Conservation (phyloP, 768 basidiomycete species). For the Auriculariales sp. region DNA sequence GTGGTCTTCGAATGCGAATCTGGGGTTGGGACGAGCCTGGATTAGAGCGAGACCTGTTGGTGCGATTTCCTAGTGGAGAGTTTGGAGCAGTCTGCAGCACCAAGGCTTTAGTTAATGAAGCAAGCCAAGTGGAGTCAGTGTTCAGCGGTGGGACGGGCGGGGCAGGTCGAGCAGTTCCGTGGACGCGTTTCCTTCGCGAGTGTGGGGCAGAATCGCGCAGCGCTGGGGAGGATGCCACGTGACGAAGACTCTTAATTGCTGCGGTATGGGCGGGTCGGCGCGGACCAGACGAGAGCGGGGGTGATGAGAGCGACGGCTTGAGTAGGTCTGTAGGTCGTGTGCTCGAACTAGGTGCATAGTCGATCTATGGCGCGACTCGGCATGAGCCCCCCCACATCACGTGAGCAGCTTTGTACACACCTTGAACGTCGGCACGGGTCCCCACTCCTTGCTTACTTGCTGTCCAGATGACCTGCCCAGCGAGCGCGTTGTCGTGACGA, state of each 20-base stretch:
- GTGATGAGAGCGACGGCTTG: neutral
- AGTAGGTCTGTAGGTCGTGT: neutral
- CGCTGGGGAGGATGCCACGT: neutral
- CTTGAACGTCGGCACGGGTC: conserved; percentile 1
- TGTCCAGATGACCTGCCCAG: neutral
- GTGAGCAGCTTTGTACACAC: conserved; percentile 1
- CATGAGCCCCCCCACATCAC: neutral
- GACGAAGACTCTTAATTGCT: neutral
- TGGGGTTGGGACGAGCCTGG: neutral
- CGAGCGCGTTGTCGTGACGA: conserved; percentile 2
- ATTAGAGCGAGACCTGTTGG: conserved; percentile 4
- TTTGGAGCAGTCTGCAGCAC: conserved; percentile 19
- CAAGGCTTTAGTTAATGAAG: conserved; percentile 20
- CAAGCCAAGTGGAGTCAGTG: neutral
- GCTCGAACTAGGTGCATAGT: neutral
- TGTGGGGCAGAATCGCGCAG: neutral
- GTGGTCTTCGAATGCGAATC: conserved; percentile 7
- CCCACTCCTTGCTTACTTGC: neutral
- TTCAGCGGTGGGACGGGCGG: neutral
- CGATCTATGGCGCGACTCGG: neutral
- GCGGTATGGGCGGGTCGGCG: neutral
- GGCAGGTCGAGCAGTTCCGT: neutral
- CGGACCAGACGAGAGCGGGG: neutral
- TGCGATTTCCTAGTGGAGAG: conserved; percentile 1
- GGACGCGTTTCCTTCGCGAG: neutral